phyloP scores from a whole-genome alignment of 2,329 filamentous ascomycete species.

The Calonectria honghensis region DNA sequence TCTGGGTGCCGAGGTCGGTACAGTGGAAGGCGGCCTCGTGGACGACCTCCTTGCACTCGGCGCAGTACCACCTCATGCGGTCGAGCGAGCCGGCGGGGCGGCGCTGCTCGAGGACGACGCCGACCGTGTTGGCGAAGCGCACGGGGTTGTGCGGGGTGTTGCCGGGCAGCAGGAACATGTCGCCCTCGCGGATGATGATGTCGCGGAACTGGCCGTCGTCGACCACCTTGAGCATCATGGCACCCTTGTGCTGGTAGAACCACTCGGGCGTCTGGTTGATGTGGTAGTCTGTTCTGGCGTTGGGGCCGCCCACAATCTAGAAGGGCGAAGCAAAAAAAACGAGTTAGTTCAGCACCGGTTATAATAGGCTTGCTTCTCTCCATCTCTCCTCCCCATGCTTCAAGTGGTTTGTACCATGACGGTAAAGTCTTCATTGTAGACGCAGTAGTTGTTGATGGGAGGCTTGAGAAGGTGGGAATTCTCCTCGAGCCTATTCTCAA shows the following conservation, averaged over 20 bases:
- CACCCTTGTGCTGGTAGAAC: slow-evolving; percentile 97
- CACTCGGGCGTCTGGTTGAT: slow-evolving; percentile 97
- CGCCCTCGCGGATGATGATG: slow-evolving; percentile 92
- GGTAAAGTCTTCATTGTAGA: slow-evolving; percentile 89
- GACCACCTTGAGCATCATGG: slow-evolving; percentile 95
- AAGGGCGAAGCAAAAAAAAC: slow-evolving; percentile 12
- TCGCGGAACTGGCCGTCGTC: slow-evolving; percentile 84
- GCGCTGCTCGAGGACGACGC: slow-evolving; percentile 91
- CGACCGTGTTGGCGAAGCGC: slow-evolving; percentile 94
- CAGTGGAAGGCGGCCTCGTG: slow-evolving; percentile 93
- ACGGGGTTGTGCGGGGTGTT: slow-evolving; percentile 98
- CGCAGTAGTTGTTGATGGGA: slow-evolving; percentile 97
- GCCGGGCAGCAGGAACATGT: slow-evolving; percentile 93
- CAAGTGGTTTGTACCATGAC: slow-evolving; percentile 78
- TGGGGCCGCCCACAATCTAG: slow-evolving; percentile 94
- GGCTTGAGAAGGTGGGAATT: slow-evolving; percentile 95
- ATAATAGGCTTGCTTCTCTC: background rate
- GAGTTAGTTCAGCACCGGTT: slow-evolving; percentile 1
- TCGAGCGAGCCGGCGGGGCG: slow-evolving; percentile 83
- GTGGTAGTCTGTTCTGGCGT: slow-evolving; percentile 97
- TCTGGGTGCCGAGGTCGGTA: slow-evolving; percentile 93
- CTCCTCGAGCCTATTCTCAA: slow-evolving; percentile 82
- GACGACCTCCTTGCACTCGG: slow-evolving; percentile 80
- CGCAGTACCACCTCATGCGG: slow-evolving; percentile 93
- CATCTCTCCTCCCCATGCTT: background rate